Evolutionary conservation across 805 yeast genomes (phyloP).

Genomic region (Kuraishia floccosa): DNA sequence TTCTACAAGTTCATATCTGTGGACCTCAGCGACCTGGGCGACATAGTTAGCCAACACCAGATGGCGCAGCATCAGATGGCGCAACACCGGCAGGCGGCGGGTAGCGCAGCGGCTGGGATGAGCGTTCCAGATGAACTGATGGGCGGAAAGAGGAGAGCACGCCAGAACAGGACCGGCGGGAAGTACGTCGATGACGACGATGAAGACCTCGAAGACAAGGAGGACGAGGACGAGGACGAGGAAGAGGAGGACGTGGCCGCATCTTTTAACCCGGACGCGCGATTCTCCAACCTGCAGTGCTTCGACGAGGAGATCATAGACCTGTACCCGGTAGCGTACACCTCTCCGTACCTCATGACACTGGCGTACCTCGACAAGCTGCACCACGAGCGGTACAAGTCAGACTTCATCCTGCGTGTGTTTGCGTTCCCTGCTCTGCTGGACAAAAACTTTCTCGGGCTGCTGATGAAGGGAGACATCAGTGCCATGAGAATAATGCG

Average conservation of each 20-base stretch:
- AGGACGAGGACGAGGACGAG: no score
- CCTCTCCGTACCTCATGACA: conserved; percentile 82
- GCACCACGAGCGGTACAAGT: conserved; percentile 69
- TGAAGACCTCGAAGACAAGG: no score
- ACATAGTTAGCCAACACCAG: no score
- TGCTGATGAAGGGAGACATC: conserved; percentile 75
- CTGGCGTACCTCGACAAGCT: conserved; percentile 77
- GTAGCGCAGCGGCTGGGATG: conserved; percentile 8
- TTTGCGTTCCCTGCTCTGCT: conserved; percentile 90
- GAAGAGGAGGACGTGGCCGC: no score
- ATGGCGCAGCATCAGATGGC: no score
- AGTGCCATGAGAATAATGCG: conserved; percentile 88
- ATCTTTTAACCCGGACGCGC: conserved; percentile 9
- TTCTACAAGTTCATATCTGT: conserved; percentile 69
- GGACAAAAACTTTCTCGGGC: conserved; percentile 67
- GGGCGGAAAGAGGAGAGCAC: not conserved
- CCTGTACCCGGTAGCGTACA: conserved; percentile 72
- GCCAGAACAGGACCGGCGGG: no score
- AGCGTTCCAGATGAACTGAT: not conserved
- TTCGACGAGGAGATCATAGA: conserved; percentile 81
- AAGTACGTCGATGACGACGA: no score
- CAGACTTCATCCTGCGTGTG: conserved; percentile 77
- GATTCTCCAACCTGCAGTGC: conserved; percentile 55
- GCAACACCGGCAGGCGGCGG: no score
- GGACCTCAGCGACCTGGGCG: conserved; percentile 84